Base-by-base conservation (phyloP, 768 basidiomycete genomes). In the Suillus plorans region DNA sequence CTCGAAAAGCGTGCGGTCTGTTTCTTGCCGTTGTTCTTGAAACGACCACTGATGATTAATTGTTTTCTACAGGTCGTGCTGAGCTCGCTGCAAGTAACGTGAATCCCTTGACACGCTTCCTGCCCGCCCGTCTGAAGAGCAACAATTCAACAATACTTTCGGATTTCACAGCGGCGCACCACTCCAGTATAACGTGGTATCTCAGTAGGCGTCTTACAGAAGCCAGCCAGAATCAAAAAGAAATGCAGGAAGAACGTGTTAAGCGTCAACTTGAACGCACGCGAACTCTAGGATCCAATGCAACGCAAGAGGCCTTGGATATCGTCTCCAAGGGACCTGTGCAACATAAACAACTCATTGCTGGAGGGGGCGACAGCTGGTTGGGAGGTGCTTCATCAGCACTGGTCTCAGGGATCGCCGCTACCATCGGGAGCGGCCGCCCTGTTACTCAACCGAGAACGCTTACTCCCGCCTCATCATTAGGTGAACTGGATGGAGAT, bases 161-260 rank as follows among this genome's bases (percentile, higher is more conserved):
- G 63, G 88, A 91, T 71, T 82, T 92, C 69, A 74, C 87, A 37
- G 89, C 94, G n/a, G 94, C 94, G 5, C 97, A 99, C 75, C 93
- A 93, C 71, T 84, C 94, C n/a, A 86, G 91, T 70, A 86, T 99
- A 68, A 92, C 94, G 14, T 95, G 95, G 90, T 96, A 89, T 77
- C 86, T 99, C 63, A 90, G 85, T 72, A 84, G 90, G 60, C 86
- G 91, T 45, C 83, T 99, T 44, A 84, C 94, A 0, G 87, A 91
- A 67, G 86, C 89, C 31, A 90, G 92, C 69, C 88, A 93, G 71
- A 81, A 73, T 18, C 90, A 97, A 69, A 90, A 90, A 69, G 89
- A 92, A 68, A 85, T 98, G 81, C 97, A 99, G 77, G 97, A 98
- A 76, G 94, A 97, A 74, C 89, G 97, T 58, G 85, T 95, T 62